Conservation (phyloP, 2,329 filamentous ascomycete species). For the Cladosporium sp. region DNA sequence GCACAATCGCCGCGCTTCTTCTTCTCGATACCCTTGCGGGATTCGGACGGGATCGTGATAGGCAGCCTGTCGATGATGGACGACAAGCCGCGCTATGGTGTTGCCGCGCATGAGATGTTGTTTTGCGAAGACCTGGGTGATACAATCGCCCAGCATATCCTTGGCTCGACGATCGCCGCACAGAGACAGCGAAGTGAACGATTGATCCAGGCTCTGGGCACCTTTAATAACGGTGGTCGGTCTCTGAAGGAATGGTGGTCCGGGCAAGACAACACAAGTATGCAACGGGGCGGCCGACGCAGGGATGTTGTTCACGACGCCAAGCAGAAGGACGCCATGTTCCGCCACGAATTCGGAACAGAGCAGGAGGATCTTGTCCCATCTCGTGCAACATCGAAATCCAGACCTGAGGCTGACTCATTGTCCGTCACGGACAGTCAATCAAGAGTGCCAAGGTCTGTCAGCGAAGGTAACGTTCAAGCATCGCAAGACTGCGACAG, state of each 20-base stretch:
- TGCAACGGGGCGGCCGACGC: conserved; percentile 4
- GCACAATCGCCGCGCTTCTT: conserved; percentile 39
- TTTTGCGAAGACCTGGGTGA: conserved; percentile 56
- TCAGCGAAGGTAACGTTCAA: not conserved
- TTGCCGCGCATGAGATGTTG: conserved; percentile 47
- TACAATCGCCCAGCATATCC: conserved; percentile 58
- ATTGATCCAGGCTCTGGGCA: conserved; percentile 51
- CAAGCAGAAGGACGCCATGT: not conserved
- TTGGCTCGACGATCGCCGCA: conserved; percentile 48
- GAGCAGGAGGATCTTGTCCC: not conserved
- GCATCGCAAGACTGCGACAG: not conserved
- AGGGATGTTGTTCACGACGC: not conserved
- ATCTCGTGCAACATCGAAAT: not conserved
- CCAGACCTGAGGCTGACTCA: not conserved
- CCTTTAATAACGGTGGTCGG: conserved; percentile 34
- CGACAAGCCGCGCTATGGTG: conserved; percentile 50
- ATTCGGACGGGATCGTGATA: conserved; percentile 52
- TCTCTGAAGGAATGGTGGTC: conserved; percentile 28
- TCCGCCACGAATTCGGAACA: conserved; percentile 19
- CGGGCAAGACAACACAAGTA: conserved; percentile 21
- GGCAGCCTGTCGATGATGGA: conserved; percentile 56
- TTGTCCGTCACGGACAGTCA: not conserved
- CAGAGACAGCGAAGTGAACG: conserved; percentile 51
- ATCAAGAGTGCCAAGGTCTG: not conserved
- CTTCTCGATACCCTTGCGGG: conserved; percentile 58